Conservation (phyloP, 768 basidiomycete genomes). For the Auricularia cornea region DNA sequence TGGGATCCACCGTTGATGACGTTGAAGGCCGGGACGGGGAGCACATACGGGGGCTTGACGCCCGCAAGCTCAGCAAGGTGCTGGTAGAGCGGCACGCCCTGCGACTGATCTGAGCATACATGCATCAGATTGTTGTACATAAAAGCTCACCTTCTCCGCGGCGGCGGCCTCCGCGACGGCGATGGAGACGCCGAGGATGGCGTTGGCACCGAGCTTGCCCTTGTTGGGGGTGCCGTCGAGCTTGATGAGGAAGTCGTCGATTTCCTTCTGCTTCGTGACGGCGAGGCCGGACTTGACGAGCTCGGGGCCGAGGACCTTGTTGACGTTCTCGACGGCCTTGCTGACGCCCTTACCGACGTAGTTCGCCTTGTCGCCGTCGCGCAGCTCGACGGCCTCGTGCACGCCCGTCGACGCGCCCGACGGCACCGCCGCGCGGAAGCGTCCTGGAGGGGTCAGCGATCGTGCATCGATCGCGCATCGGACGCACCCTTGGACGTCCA, state of each 20-base stretch:
- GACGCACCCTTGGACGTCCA: constrained; percentile 73
- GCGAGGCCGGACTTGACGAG: constrained; percentile 76
- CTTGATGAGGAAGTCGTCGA: constrained; percentile 98
- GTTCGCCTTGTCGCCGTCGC: constrained; percentile 86
- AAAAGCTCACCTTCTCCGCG: constrained; percentile 58
- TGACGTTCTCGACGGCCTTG: constrained; percentile 94
- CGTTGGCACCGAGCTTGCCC: constrained; percentile 98
- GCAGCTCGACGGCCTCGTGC: constrained; percentile 98
- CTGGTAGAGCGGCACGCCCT: constrained; percentile 87
- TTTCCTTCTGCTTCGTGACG: constrained; percentile 87
- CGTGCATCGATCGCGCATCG: background rate
- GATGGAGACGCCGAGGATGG: constrained; percentile 97
- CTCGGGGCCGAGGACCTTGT: constrained; percentile 80
- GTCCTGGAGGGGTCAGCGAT: constrained; percentile 42
- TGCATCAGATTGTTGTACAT: background rate
- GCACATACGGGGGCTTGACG: constrained; percentile 85
- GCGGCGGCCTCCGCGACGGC: constrained; percentile 91
- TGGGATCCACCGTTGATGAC: constrained; percentile 99
- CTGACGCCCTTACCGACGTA: constrained; percentile 95
- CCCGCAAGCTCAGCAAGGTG: constrained; percentile 96
- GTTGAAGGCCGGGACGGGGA: constrained; percentile 93
- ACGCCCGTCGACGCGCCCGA: constrained; percentile 98
- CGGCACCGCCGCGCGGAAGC: constrained; percentile 90
- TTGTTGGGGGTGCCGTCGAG: constrained; percentile 97
- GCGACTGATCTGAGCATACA: background rate